Base-by-base conservation (phyloP, 495 filamentous ascomycete species). In the Monascus purpureus region DNA sequence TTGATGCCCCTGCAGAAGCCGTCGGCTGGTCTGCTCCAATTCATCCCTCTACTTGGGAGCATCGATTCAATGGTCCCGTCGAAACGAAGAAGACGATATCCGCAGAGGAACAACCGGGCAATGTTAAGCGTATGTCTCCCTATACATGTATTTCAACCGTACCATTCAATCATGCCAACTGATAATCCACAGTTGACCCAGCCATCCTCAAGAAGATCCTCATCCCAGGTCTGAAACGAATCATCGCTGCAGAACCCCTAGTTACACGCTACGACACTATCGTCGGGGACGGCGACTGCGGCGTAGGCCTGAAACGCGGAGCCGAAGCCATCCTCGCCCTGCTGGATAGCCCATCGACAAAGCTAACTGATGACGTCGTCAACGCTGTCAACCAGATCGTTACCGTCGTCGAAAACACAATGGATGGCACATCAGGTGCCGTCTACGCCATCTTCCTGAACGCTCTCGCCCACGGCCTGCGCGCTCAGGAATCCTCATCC, bases 391-490 rank as follows among this genome's bases (percentile, higher is more conserved):
- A 75, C 32, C 71, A 67, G 38, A 81, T 97, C 33, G 77, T 80
- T n/a, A 68, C 68, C 6, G 71, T 86, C 3, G 74, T 96, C n/a
- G 90, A 97, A 50, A 75, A 57, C 25, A 73, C 63, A 25, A 97
- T 97, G 90, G 90, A 94, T 48, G 90, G 90, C 29, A 97, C 90
- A 8, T 93, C 85, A 0, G 90, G 90, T 2, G 90, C 92, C 4
- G 64, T 97, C 17, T 95, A 93, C 52, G 82, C 86, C 23, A 97
- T 97, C 41, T 97, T 94, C 66, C 67, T 97, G 32, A 94, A 94
- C 51, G 74, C 87, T 0, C 75, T 97, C 1, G 77, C 81, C 13
- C 73, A 80, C 37, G 74, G 77, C 1, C 62, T 97, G 9, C 74
- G 77, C 19, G 60, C 61, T 6, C 67, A 80, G 32, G 52, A 67